Evolutionary conservation across 2,329 filamentous ascomycete species (phyloP).

Genomic region (Colletotrichum sp.): DNA sequence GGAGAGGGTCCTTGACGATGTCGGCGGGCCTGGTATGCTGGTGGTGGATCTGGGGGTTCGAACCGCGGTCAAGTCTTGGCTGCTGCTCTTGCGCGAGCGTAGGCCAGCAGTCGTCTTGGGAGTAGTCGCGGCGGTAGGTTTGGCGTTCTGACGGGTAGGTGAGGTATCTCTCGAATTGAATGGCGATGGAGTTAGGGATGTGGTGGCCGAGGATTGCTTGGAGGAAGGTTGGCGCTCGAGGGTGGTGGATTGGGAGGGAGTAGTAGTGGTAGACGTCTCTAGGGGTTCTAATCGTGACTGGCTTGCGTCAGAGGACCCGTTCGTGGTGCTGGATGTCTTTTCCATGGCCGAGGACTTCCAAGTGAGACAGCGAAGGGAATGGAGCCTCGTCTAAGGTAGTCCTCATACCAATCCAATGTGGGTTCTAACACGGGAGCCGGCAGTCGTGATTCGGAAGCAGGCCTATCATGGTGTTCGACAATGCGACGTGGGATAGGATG

Average conservation of each 20-base stretch:
- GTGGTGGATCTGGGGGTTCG: conserved; percentile 55
- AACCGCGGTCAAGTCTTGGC: conserved; percentile 67
- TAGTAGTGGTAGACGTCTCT: conserved; percentile 24
- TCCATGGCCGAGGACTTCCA: conserved; percentile 38
- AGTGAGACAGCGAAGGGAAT: conserved; percentile 24
- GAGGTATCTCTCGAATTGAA: conserved; percentile 52
- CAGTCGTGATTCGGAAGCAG: conserved; percentile 16
- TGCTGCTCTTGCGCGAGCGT: conserved; percentile 70
- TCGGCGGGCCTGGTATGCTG: conserved; percentile 63
- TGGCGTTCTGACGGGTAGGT: conserved; percentile 45
- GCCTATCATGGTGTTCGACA: conserved; percentile 22
- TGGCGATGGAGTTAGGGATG: conserved; percentile 41
- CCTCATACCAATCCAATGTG: conserved; percentile 22
- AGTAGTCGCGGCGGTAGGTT: conserved; percentile 38
- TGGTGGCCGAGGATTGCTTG: conserved; percentile 41
- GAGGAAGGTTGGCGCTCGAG: conserved; percentile 32
- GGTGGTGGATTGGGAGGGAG: conserved; percentile 30
- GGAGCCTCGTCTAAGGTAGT: conserved; percentile 13
- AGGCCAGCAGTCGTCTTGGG: conserved; percentile 37
- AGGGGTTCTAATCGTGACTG: conserved; percentile 18
- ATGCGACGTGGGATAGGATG: conserved; percentile 17
- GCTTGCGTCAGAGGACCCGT: conserved; percentile 29
- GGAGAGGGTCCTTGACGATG: conserved; percentile 72
- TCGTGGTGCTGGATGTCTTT: conserved; percentile 35
- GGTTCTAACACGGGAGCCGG: conserved; percentile 23